Base-by-base conservation (phyloP, 805 yeast species). In the Kuraishia capsulata region DNA sequence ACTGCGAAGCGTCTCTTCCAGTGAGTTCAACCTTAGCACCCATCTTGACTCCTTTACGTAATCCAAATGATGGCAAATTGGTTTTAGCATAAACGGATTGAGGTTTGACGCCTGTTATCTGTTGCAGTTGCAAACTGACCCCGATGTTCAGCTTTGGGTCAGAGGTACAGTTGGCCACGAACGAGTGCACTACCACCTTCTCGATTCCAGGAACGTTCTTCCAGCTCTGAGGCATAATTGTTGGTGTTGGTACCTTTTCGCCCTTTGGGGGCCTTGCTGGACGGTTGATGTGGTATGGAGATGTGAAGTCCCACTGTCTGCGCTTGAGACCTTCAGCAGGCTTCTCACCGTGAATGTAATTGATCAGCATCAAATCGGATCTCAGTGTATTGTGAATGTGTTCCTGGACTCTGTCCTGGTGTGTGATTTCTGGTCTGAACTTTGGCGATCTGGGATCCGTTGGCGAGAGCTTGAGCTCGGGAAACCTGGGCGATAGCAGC, bases 101-200 rank as follows among this genome's bases (percentile, higher is more conserved):
- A 29, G 97, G 88, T 57, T 87, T 85, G 44, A 71, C 77, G 44
- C 95, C 95, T n/a, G 98, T 90, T 51, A 92, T 83, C 58, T 90
- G 97, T 51, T 92, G 94, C 41, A 92, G 56, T 61, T 84, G 90
- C 42, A 86, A 69, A 37, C 76, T 67, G 9, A 95, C 86, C 25
- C 88, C 72, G 40, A 88, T 73, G 23, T 87, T 85, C 43, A 78
- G 67, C 62, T 87, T 79, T 33, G 78, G 71, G 50, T 81, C 77
- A 41, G 73, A 78, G 47, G 74, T 75, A 5, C 92, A 86, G 32
- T 75, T 78, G 48, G 74, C 77, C 35, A 76, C 90, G 53, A 75
- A 90, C 51, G 94, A 76, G 59, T 84, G 85, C 50, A 92, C 65
- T 30, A 74, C 68, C 32, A 94, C 70, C n/a, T 74, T 67, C 39